phyloP scores from a whole-genome alignment of 768 basidiomycete genomes.

The Calocybe cyanea region DNA sequence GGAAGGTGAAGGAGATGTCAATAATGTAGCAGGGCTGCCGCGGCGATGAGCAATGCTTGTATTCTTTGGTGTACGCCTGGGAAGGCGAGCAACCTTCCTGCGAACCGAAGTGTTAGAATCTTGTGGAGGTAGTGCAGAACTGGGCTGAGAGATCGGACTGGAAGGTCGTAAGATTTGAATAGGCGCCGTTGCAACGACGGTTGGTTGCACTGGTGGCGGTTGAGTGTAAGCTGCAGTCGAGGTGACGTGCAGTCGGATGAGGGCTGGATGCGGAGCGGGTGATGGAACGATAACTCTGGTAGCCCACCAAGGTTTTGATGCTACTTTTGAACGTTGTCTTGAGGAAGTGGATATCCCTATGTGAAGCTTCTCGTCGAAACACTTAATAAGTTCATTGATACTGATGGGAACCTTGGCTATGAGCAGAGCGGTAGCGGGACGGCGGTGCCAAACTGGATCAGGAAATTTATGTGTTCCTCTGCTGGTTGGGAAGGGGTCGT shows the following conservation, averaged over 20 bases:
- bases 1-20: slow-evolving; percentile 10
- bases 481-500: slow-evolving; percentile 10
- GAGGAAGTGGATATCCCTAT: slow-evolving; percentile 11
- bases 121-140: background rate
- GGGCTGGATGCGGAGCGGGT: slow-evolving; percentile 24
- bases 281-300: slow-evolving; percentile 19
- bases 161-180: slow-evolving; percentile 5
- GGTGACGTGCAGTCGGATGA: slow-evolving; percentile 11
- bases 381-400: slow-evolving; percentile 20
- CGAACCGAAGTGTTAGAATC: background rate
- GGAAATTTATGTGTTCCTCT: slow-evolving; percentile 20
- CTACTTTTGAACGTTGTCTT: background rate
- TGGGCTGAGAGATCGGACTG: slow-evolving; percentile 3
- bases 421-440: slow-evolving; percentile 11
- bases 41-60: slow-evolving; percentile 11
- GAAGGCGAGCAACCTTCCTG: slow-evolving; percentile 21
- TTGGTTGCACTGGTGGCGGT: background rate
- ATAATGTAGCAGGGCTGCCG: slow-evolving; percentile 9
- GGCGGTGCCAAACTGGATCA: slow-evolving; percentile 29
- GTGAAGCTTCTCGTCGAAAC: slow-evolving; percentile 21
- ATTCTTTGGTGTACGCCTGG: slow-evolving; percentile 21
- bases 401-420: slow-evolving; percentile 10
- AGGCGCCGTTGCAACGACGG: slow-evolving; percentile 3
- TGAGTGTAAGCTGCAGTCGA: background rate
- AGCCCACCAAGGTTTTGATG: slow-evolving; percentile 18